Base-by-base conservation (phyloP, 345 rosid genomes). In the Schrenkiella parvula region DNA sequence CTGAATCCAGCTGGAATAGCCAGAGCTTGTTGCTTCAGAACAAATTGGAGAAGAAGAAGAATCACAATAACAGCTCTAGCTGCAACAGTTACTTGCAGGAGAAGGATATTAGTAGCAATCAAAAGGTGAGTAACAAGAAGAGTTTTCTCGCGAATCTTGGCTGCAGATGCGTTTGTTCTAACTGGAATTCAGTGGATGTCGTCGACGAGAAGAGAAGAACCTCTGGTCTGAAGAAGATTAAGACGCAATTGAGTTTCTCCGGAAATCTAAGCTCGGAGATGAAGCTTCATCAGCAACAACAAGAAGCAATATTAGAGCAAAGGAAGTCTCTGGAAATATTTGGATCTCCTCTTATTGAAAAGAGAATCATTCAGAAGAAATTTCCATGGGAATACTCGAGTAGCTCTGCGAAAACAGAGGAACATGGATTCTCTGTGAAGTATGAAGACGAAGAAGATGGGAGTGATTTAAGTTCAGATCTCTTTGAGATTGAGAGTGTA, bases 401-500 rank as follows among this genome's bases (percentile, higher is more conserved):
- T 64, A 74, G 26, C 74, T 42, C 64, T 23, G 38, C 81, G 6
- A 82, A 66, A 65, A 53, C 31, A 19, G 83, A 85, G 19, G 80
- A 81, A 42, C 46, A 38, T 4, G 78, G 67, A 19, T 51, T 66
- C 64, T 43, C 82, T 50, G 68, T 66, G 7, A 60, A 70, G 39
- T 10, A 38, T 14, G 63, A 70, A 15, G 81, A 58, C 44, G 73
- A 63, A 39, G 71, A 58, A 60, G 67, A 84, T 50, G 92, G 82
- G 26, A 72, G 82, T 4, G 93, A 88, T 66, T 82, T 83, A 25
- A 92, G 96, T 74, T 90, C 93, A 6, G 98, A 93, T 41, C 82
- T 93, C 56, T 90, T 90, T 14, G 97, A 93, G 87, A 88, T 90
- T 14, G 95, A 88, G 47, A 93, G 96, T 78, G 52, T 87, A 18